Base-by-base conservation (phyloP, 1,284 basidiomycete species). In the Tilletia walkeri region DNA sequence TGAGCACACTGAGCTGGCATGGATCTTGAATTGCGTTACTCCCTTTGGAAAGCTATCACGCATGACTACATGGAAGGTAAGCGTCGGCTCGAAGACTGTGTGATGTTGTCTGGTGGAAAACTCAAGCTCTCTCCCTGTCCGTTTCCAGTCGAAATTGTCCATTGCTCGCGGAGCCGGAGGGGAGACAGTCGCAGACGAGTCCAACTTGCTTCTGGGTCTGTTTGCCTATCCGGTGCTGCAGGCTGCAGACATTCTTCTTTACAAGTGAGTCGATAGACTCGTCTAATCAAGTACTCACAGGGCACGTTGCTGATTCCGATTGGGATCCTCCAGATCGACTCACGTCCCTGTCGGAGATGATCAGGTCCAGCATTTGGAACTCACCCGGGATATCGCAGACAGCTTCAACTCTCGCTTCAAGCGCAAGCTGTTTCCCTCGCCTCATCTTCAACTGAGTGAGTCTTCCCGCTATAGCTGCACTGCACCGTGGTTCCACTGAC, bases 301-400 rank as follows among this genome's bases (percentile, higher is more conserved):
- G 24, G 24, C 24, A 30, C 24, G 24, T 30, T 30, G n/a, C 34
- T 38, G 45, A 49, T 24, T n/a, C 4, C 6, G 3, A 14, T 5
- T 41, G 54, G 49, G 61, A 53, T 50, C 59, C 39, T 39, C 30
- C 71, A 94, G 92, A 77, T 89, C 93, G 2, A 96, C 94, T 0
- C 91, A 95, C 82, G 92, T 98, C 0, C 95, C 95, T 0, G 94
- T 97, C 1, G 95, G 95, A 30, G 93, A 97, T 79, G 95, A 98
- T 82, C 95, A 97, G 83, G 89, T 89, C 47, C 95, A 98, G 85
- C 95, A 98, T 78, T 88, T 97, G 38, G 94, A 96, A 82, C 88
- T 98, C 0, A 88, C 89, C 36, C 88, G 93, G 48, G 93, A 95
- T 79, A 85, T 96, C 9, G 94, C 92, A 0, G 89, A 92, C 38